Evolutionary conservation across 371 early-diverging fungal species (phyloP).

Genomic region (Mortierella sp.): DNA sequence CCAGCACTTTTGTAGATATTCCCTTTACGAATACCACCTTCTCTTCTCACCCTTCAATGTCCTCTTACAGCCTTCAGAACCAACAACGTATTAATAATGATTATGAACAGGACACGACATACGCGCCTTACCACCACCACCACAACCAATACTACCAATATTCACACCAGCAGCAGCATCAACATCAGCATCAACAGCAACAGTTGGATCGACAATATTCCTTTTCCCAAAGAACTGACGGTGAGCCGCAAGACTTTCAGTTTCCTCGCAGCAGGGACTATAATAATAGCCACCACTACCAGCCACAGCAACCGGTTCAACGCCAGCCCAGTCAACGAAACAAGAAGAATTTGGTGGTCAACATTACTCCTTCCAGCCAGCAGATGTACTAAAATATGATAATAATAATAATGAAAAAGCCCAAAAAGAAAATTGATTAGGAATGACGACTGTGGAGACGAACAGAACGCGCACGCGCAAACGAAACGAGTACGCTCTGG

Average conservation of each 20-base stretch:
- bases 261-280: background rate
- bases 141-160: background rate
- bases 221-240: background rate
- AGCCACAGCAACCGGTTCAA: background rate
- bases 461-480: background rate
- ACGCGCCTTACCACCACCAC: background rate
- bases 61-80: background rate
- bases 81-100: background rate
- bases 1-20: conserved; percentile 1
- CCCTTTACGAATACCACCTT: conserved; percentile 13
- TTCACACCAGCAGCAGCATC: background rate
- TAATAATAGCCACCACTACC: background rate
- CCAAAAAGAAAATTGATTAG: background rate
- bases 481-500: no score
- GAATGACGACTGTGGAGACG: background rate
- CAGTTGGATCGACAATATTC: background rate
- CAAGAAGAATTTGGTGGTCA: conserved; percentile 39
- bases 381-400: background rate
- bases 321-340: conserved; percentile 37
- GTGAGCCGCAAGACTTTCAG: background rate
- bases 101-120: conserved; percentile 13
- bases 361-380: conserved; percentile 12
- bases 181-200: background rate
- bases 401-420: background rate
- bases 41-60: background rate